phyloP scores from a whole-genome alignment of 2,329 filamentous ascomycete genomes.

The Coleophoma cylindrospora region DNA sequence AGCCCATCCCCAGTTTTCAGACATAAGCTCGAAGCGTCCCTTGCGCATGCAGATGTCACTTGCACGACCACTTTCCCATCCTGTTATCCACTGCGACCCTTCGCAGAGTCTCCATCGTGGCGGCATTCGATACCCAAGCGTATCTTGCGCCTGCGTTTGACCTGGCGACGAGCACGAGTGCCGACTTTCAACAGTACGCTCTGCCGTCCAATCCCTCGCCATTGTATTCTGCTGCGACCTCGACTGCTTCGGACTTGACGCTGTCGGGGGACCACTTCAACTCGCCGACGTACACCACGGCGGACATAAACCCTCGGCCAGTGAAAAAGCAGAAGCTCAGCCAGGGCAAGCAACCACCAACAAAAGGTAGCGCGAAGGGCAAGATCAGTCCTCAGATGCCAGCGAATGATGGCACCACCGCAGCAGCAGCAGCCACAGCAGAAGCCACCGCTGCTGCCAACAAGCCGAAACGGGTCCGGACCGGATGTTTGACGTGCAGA shows the following conservation, averaged over 20 bases:
- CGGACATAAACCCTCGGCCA: constrained; percentile 16
- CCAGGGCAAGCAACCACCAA: not conserved
- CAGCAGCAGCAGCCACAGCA: constrained; percentile 10
- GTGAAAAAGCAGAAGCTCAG: constrained; percentile 15
- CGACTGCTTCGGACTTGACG: constrained; percentile 22
- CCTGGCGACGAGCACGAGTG: constrained; percentile 1
- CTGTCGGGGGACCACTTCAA: constrained; percentile 22
- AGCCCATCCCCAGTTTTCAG: not conserved
- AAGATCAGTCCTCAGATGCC: constrained; percentile 18
- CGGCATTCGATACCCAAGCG: constrained; percentile 21
- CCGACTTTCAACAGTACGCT: constrained; percentile 18
- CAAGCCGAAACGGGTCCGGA: constrained; percentile 83
- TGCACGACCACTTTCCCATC: not conserved
- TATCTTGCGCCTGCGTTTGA: constrained; percentile 22
- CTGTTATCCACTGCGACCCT: constrained; percentile 9
- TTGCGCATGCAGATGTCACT: not conserved
- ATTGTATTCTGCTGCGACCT: constrained; percentile 21
- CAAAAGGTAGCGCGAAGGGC: constrained; percentile 10
- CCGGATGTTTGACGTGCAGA: constrained; percentile 85
- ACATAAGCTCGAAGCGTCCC: not conserved
- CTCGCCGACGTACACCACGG: constrained; percentile 11
- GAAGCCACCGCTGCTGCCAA: constrained; percentile 10
- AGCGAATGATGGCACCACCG: constrained; percentile 11
- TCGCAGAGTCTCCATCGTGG: constrained; percentile 26
- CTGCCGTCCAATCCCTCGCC: constrained; percentile 11